Evolutionary conservation across 2,329 filamentous ascomycete species (phyloP), one percentile per base, ranked within the genome.

Genomic region (Sporothrix pallida): DNA sequence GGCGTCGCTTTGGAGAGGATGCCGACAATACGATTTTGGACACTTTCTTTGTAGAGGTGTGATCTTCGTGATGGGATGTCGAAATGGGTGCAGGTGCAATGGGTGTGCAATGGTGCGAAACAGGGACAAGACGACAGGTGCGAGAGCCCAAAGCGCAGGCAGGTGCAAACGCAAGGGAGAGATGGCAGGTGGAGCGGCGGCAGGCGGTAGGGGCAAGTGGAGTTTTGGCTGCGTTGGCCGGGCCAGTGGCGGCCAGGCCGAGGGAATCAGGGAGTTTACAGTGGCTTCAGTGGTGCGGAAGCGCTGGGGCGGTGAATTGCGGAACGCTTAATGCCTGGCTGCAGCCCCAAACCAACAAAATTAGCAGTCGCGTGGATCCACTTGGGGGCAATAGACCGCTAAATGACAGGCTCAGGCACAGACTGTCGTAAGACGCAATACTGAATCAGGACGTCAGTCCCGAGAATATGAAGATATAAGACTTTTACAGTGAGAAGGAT

Each of bases 61-160:
- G 62, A 67, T 67, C 62, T 26, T 67, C 42, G 62, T 67, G 62
- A 46, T 67, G 42, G 67, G 67, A 52, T 69, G 26, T 69, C 48
- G 67, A 52, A 37, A 69, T 42, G 23, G 65, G 50, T 37, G 31
- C 31, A 37, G 31, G 31, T 37, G 42, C 46, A 46, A 67, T 23
- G 23, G 23, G 23, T 26, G 62, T 37, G 31, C 31, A 23, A 26
- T 7, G 37, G 68, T 70, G 31, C 52, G 54, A 58, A 70, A 70
- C 68, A 48, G 68, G 68, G 54, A 54, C 52, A 60, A 60, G 52
- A 58, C 68, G 60, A 44, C 23, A 31, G 46, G 31, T 37, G 31
- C 31, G 46, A 52, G 26, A 37, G 65, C 46, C 67, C 67, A 56
- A 37, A 69, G 67, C 67, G 48, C 67, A 37, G 31, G 31, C 31